Conservation (phyloP, 768 basidiomycete genomes). For the Kwoniella mangroviensis region DNA sequence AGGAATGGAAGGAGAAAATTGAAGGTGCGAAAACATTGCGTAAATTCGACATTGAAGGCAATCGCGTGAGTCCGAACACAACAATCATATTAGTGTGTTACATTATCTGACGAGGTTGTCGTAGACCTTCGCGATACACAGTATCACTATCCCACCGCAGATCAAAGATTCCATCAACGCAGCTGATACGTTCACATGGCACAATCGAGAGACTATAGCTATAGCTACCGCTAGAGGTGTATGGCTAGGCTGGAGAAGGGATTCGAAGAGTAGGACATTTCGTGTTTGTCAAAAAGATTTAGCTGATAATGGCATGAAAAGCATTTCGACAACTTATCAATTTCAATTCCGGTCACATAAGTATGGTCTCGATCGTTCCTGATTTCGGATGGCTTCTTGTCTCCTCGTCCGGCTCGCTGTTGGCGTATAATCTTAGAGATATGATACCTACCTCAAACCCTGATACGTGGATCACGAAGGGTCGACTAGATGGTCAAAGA, state of each 20-base stretch:
- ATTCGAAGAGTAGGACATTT: slow-evolving; percentile 27
- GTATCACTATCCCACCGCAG: slow-evolving; percentile 31
- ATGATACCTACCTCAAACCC: slow-evolving; percentile 48
- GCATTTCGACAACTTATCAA: slow-evolving; percentile 43
- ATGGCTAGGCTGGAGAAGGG: slow-evolving; percentile 48
- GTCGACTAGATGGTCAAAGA: slow-evolving; percentile 21
- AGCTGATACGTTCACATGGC: slow-evolving; percentile 47
- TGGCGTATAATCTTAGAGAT: slow-evolving; percentile 39
- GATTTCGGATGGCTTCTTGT: slow-evolving; percentile 51
- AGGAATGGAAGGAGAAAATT: slow-evolving; percentile 49
- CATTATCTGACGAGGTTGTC: background rate
- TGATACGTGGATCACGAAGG: slow-evolving; percentile 38
- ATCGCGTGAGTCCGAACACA: slow-evolving; percentile 33
- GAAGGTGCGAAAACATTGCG: slow-evolving; percentile 45
- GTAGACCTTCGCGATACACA: slow-evolving; percentile 43
- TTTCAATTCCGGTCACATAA: slow-evolving; percentile 34
- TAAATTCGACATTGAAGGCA: slow-evolving; percentile 49
- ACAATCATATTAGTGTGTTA: background rate
- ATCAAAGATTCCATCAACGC: slow-evolving; percentile 33
- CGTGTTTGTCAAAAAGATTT: background rate
- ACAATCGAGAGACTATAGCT: slow-evolving; percentile 42
- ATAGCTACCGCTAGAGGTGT: slow-evolving; percentile 36
- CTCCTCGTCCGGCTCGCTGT: slow-evolving; percentile 26
- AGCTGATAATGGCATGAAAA: slow-evolving; percentile 13
- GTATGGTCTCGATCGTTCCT: slow-evolving; percentile 35